phyloP scores from a whole-genome alignment of 148 eudicot genomes.

The Amaranthus hypochondriacus region DNA sequence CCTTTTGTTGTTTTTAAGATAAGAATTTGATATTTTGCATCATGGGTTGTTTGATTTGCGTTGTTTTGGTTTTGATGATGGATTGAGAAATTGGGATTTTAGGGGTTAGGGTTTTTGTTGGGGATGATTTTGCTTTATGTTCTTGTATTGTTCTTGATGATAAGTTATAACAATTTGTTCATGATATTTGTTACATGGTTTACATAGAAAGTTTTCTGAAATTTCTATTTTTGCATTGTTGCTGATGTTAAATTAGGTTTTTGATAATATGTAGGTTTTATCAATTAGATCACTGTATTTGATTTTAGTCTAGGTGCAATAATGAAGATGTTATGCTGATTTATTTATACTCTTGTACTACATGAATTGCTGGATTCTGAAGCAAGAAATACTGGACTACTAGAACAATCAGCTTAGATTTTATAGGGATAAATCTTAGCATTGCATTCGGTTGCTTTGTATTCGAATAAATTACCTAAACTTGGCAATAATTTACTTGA shows the following conservation, averaged over 20 bases:
- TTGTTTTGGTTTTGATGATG: neutral
- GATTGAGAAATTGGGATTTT: neutral
- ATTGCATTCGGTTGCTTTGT: too few relatives aligned
- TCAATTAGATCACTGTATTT: too few relatives aligned
- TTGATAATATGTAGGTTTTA: too few relatives aligned
- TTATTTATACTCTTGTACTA: too few relatives aligned
- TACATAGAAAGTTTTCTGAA: neutral
- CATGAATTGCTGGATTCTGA: too few relatives aligned
- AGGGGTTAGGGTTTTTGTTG: neutral
- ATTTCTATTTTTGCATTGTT: neutral
- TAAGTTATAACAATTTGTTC: neutral
- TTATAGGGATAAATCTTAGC: too few relatives aligned
- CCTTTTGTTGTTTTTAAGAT: neutral
- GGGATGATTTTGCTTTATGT: neutral
- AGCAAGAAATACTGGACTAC: too few relatives aligned
- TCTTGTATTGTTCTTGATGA: neutral
- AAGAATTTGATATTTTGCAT: neutral
- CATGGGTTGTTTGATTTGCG: slow-evolving; percentile 11
- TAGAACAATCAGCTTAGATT: too few relatives aligned
- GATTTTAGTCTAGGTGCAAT: too few relatives aligned
- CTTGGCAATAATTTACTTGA: too few relatives aligned
- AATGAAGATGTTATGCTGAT: too few relatives aligned
- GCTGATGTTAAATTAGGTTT: neutral
- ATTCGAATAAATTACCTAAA: too few relatives aligned
- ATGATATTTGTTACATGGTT: neutral